Percentiles rank a stretch among this genome's conserved stretches.
phyloP scores from a whole-genome alignment of 2,329 filamentous ascomycete species.

The Colletotrichum spinosum region DNA sequence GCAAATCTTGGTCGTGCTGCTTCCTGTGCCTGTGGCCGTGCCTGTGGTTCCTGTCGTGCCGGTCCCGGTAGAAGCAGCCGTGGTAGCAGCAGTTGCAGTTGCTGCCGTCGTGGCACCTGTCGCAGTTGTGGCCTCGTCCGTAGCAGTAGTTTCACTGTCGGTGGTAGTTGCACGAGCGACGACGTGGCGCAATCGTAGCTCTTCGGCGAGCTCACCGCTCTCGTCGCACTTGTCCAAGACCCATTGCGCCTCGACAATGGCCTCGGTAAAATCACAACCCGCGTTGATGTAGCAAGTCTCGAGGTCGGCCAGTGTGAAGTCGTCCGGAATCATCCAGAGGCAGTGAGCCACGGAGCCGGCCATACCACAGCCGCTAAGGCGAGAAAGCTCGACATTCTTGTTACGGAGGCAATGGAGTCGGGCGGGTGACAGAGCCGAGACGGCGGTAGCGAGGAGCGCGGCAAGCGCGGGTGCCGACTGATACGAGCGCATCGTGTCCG shows the following conservation, averaged over 20 bases:
- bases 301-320: constrained; percentile 48
- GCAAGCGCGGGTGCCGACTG: constrained; percentile 30
- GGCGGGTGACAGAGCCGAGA: constrained; percentile 44
- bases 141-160: constrained; percentile 36
- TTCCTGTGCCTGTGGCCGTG: constrained; percentile 38
- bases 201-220: constrained; percentile 16
- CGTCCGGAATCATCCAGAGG: constrained; percentile 48
- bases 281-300: constrained; percentile 50
- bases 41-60: constrained; percentile 39
- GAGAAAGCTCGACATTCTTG: constrained; percentile 53
- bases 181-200: constrained; percentile 37
- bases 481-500: constrained; percentile 30
- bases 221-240: constrained; percentile 47
- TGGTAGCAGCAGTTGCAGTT: constrained; percentile 36
- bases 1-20: constrained; percentile 37
- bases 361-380: constrained; percentile 57
- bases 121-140: constrained; percentile 37
- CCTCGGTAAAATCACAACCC: constrained; percentile 49
- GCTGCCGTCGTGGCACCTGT: constrained; percentile 14
- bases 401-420: constrained; percentile 53
- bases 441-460: constrained; percentile 43
- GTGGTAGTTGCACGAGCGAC: constrained; percentile 37
- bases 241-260: constrained; percentile 44
- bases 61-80: constrained; percentile 47
- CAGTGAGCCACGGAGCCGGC: constrained; percentile 55